Conservation (phyloP, 495 filamentous ascomycete genomes). For the Aspergillus sclerotiicarbonarius region DNA sequence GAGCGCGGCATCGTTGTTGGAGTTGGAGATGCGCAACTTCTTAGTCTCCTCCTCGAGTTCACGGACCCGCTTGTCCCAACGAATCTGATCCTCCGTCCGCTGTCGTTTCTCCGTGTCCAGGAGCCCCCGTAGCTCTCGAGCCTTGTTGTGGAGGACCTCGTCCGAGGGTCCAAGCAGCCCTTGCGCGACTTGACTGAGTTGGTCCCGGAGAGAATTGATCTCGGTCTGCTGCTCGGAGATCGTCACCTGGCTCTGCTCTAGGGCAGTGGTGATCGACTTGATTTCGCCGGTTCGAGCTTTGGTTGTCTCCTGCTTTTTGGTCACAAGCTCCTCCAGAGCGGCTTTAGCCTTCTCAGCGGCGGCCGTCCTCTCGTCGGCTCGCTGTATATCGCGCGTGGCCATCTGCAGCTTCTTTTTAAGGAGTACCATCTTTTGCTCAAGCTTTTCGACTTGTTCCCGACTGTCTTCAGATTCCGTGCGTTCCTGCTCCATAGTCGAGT, state of each 20-base stretch:
- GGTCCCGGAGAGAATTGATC: conserved; percentile 2
- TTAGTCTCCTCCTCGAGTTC: conserved; percentile 17
- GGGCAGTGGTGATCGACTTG: conserved; percentile 11
- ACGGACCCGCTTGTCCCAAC: conserved; percentile 5
- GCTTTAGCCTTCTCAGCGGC: neutral
- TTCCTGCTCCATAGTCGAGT: conserved; percentile 8
- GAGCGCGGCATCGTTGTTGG: conserved; percentile 3
- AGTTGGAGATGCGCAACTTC: conserved; percentile 15
- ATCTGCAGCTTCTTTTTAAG: conserved; percentile 4
- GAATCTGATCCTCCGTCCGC: conserved; percentile 12
- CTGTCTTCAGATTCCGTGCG: neutral
- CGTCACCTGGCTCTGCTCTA: conserved; percentile 10
- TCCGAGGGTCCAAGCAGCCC: neutral
- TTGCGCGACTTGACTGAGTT: conserved; percentile 8
- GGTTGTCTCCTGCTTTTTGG: conserved; percentile 8
- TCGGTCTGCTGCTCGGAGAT: conserved; percentile 9
- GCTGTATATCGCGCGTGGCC: conserved; percentile 16
- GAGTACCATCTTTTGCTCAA: conserved; percentile 3
- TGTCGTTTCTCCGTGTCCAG: conserved; percentile 13
- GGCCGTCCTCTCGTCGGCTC: conserved; percentile 6
- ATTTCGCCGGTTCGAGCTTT: conserved; percentile 9
- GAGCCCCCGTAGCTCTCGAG: conserved; percentile 8
- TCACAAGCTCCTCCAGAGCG: conserved; percentile 12
- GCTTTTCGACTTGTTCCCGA: neutral
- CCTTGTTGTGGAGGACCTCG: neutral